phyloP scores from a whole-genome alignment of 768 basidiomycete genomes.

The Rhizopogon vesiculosus region DNA sequence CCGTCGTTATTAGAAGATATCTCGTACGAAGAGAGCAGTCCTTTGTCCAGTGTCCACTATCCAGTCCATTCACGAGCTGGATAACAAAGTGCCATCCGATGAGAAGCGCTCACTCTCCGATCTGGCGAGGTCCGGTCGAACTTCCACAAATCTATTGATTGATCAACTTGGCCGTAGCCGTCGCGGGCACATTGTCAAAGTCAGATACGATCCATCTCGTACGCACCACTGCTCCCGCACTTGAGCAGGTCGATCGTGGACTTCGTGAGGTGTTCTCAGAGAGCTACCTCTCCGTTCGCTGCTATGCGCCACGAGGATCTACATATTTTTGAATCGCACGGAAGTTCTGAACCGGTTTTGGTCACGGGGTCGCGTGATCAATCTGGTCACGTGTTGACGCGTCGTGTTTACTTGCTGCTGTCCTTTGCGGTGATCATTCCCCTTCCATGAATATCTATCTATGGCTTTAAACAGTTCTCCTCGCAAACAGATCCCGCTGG shows the following conservation, averaged over 20 bases:
- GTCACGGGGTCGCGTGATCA: not conserved
- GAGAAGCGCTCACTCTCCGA: not conserved
- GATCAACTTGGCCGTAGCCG: slow-evolving; percentile 34
- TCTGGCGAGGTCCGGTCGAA: slow-evolving; percentile 11
- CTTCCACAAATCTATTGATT: slow-evolving; percentile 11
- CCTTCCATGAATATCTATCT: not conserved
- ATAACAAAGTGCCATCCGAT: slow-evolving; percentile 6
- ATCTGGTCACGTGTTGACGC: slow-evolving; percentile 4
- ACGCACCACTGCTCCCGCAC: slow-evolving; percentile 60
- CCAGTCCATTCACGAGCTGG: slow-evolving; percentile 51
- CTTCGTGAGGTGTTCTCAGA: slow-evolving; percentile 81
- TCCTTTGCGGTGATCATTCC: not conserved
- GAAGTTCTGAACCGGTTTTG: too few relatives aligned
- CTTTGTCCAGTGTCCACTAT: slow-evolving; percentile 52
- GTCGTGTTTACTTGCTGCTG: not conserved
- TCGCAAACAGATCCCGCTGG: slow-evolving; percentile 67
- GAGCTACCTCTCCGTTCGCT: slow-evolving; percentile 61
- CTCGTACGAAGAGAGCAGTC: slow-evolving; percentile 34
- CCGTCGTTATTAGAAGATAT: slow-evolving; percentile 32
- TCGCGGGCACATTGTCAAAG: slow-evolving; percentile 39
- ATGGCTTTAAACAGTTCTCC: slow-evolving; percentile 72
- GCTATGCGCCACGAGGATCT: slow-evolving; percentile 57
- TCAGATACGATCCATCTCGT: slow-evolving; percentile 59
- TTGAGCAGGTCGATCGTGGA: slow-evolving; percentile 70
- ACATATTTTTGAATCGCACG: too few relatives aligned